These are phyloP conservation scores for Physcomitrellopsis africana DNA, from an alignment of 225 moss, liverwort and hornwort species.

Conservation along the genomic window DNA sequence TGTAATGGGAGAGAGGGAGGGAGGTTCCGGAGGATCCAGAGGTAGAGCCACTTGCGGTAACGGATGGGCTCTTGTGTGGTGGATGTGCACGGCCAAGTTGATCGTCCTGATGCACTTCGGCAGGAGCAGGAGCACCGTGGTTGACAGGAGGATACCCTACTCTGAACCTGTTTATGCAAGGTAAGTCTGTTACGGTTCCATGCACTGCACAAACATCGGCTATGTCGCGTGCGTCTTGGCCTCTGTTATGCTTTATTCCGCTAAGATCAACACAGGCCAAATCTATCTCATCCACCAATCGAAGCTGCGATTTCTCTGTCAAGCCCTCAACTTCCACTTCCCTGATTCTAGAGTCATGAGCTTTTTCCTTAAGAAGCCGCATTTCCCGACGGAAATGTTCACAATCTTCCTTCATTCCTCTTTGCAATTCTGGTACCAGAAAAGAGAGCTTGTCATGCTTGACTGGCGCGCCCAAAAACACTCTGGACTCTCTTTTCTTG, in stretches of 20 bases:
- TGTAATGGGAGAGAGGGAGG: conserved; percentile 72
- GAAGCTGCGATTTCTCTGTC: conserved; percentile 26
- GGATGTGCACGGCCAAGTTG: not conserved
- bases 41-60: conserved; percentile 50
- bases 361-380: conserved; percentile 54
- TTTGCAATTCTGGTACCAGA: conserved; percentile 2
- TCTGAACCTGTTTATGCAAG: not conserved
- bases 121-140: not conserved
- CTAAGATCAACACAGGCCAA: conserved; percentile 3
- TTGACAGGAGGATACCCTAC: not conserved
- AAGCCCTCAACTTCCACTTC: conserved; percentile 43
- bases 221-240: not conserved
- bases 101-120: not conserved
- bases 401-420: conserved; percentile 63
- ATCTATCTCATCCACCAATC: conserved; percentile 29
- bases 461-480: conserved; percentile 30
- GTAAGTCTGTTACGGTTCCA: not conserved
- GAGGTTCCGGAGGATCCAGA: conserved; percentile 56
- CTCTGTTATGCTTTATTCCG: not conserved
- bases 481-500: conserved; percentile 31
- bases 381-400: conserved; percentile 63
- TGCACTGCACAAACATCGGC: not conserved
- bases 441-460: conserved; percentile 29
- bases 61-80: conserved; percentile 19
- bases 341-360: conserved; percentile 49